Evolutionary conservation across 2,329 filamentous ascomycete genomes (phyloP).

Genomic region (Catunica adiposa): DNA sequence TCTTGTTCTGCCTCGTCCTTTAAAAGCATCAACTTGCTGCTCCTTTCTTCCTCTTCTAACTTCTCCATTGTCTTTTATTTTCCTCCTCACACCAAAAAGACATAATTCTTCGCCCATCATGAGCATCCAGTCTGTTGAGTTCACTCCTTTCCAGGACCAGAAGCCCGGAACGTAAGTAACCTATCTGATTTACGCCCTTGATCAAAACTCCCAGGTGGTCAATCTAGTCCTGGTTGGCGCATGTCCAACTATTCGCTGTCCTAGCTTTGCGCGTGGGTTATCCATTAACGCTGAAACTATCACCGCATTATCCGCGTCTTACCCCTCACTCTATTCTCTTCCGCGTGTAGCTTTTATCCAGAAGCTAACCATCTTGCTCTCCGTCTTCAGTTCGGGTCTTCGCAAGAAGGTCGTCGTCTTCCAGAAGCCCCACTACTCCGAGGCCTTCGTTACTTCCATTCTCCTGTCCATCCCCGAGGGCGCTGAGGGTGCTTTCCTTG

Average conservation of each 20-base stretch:
- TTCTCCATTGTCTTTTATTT: conserved; percentile 1
- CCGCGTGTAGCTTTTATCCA: too few relatives aligned
- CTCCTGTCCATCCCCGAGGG: conserved; percentile 94
- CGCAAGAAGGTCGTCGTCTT: conserved; percentile 98
- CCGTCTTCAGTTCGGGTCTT: conserved; percentile 62
- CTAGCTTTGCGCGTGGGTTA: neutral
- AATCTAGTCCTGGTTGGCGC: neutral
- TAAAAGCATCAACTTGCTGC: neutral
- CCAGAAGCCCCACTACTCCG: conserved; percentile 87
- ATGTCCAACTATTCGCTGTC: neutral
- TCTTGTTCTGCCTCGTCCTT: neutral
- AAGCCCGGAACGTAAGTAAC: conserved; percentile 91
- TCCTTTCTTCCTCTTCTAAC: neutral
- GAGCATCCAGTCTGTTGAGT: conserved; percentile 58
- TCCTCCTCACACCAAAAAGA: conserved; percentile 1
- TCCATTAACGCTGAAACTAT: too few relatives aligned
- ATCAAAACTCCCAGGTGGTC: neutral
- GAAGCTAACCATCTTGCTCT: conserved; percentile 9
- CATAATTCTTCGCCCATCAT: conserved; percentile 31
- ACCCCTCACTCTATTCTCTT: neutral
- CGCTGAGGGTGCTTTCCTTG: conserved; percentile 69
- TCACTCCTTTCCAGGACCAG: conserved; percentile 83
- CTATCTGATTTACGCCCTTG: neutral
- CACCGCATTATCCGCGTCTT: too few relatives aligned
- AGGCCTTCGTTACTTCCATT: conserved; percentile 87